Evolutionary conservation across 2,329 filamentous ascomycete species (phyloP).

Genomic region (Geoglossum cookeanum): DNA sequence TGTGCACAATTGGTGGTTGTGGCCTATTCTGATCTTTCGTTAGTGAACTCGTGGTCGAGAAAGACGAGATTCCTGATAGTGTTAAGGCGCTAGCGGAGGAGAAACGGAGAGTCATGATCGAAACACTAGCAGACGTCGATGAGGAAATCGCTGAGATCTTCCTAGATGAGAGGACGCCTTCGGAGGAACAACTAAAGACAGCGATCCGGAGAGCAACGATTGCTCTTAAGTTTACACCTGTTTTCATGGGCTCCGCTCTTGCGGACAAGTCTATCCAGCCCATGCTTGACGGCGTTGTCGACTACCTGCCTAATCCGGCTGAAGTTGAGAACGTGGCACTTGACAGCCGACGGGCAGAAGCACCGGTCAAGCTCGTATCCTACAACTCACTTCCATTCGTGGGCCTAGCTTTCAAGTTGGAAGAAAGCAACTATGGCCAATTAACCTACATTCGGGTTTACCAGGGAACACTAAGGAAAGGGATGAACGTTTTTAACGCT

Average conservation of each 20-base stretch:
- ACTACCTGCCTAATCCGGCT: slow-evolving; percentile 82
- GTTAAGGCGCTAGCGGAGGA: slow-evolving; percentile 58
- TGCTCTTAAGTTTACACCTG: slow-evolving; percentile 71
- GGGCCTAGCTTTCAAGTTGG: slow-evolving; percentile 92
- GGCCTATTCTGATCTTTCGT: slow-evolving; percentile 25
- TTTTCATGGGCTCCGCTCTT: slow-evolving; percentile 89
- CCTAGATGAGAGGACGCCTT: slow-evolving; percentile 69
- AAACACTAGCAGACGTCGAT: slow-evolving; percentile 91
- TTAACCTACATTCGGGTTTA: slow-evolving; percentile 97
- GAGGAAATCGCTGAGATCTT: slow-evolving; percentile 95
- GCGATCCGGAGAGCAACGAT: slow-evolving; percentile 89
- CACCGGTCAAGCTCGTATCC: slow-evolving; percentile 68
- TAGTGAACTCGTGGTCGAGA: slow-evolving; percentile 52
- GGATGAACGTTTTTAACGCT: slow-evolving; percentile 80
- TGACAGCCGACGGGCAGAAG: slow-evolving; percentile 61
- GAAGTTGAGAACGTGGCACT: slow-evolving; percentile 81
- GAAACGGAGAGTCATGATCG: slow-evolving; percentile 70
- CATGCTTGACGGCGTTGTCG: slow-evolving; percentile 90
- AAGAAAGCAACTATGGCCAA: slow-evolving; percentile 97
- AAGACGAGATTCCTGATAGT: slow-evolving; percentile 67
- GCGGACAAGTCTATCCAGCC: slow-evolving; percentile 91
- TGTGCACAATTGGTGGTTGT: slow-evolving; percentile 1
- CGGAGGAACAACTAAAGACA: slow-evolving; percentile 65
- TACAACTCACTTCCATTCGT: slow-evolving; percentile 91
- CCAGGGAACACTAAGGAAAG: slow-evolving; percentile 78